These are phyloP conservation scores for Myriosclerotinia scirpicola DNA, from an alignment of 2,329 filamentous ascomycete genomes.

Conservation along the genomic window DNA sequence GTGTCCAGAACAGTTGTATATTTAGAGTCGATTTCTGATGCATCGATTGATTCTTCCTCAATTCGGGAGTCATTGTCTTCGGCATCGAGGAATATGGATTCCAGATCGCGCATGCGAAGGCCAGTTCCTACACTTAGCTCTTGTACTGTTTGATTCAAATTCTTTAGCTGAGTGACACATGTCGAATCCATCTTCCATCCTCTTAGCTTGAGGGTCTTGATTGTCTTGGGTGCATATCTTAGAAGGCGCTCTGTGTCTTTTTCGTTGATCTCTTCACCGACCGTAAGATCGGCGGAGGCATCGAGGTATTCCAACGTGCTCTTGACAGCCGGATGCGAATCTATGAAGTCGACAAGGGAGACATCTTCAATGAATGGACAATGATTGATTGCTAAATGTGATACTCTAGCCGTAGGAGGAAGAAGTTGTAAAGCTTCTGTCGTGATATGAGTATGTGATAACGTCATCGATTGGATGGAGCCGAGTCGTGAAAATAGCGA, in stretches of 20 bases:
- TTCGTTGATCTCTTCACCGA: slow-evolving; percentile 14
- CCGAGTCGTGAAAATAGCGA: slow-evolving; percentile 18
- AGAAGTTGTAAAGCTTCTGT: slow-evolving; percentile 67
- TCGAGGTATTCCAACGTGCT: slow-evolving; percentile 15
- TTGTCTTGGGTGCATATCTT: slow-evolving; percentile 8
- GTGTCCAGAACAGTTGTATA: slow-evolving; percentile 25
- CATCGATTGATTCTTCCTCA: slow-evolving; percentile 11
- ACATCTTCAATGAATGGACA: slow-evolving; percentile 66
- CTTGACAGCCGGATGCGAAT: slow-evolving; percentile 49
- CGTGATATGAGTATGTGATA: slow-evolving; percentile 71
- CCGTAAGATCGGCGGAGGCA: background rate
- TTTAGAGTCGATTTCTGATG: slow-evolving; percentile 18
- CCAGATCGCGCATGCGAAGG: slow-evolving; percentile 29
- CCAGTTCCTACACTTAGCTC: slow-evolving; percentile 25
- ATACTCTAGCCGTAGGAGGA: slow-evolving; percentile 65
- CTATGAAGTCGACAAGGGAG: slow-evolving; percentile 67
- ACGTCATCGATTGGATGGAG: slow-evolving; percentile 30
- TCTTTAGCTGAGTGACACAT: slow-evolving; percentile 9
- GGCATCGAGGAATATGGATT: slow-evolving; percentile 25
- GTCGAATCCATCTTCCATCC: slow-evolving; percentile 17
- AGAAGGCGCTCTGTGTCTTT: slow-evolving; percentile 7
- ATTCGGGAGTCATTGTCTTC: slow-evolving; percentile 5
- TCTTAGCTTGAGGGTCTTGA: slow-evolving; percentile 19
- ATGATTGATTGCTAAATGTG: slow-evolving; percentile 72
- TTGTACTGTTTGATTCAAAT: background rate